Conservation (phyloP, 257 asterid genomes). For the Penstemon davidsonii region DNA sequence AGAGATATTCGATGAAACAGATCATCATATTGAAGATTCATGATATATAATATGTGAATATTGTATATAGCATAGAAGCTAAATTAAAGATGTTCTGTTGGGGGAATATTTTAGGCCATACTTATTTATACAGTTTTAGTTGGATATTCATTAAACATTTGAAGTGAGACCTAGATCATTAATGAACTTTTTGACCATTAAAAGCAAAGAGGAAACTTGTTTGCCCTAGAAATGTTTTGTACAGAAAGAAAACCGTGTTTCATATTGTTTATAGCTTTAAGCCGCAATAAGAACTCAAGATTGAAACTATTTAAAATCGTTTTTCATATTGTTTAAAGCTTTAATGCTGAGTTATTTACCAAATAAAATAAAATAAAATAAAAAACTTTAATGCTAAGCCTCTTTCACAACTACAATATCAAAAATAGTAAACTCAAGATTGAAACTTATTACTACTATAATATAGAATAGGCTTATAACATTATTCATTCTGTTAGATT, state of each 20-base stretch:
- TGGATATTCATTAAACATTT: not conserved
- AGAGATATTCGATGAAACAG: slow-evolving; percentile 95
- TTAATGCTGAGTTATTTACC: too few species aligned
- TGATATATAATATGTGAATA: slow-evolving; percentile 29
- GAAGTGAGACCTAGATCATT: not conserved
- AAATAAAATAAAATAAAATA: too few species aligned
- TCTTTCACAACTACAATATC: too few species aligned
- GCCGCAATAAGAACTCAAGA: not conserved
- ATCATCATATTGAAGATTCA: slow-evolving; percentile 71
- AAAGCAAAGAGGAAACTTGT: slow-evolving; percentile 14
- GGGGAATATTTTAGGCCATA: slow-evolving; percentile 8
- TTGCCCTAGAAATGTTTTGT: not conserved
- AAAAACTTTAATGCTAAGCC: too few species aligned
- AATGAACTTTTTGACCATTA: not conserved
- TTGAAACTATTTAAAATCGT: not conserved
- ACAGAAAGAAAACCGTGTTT: not conserved
- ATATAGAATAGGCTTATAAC: too few species aligned
- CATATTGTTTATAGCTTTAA: not conserved
- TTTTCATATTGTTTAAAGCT: not conserved
- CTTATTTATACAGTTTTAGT: not conserved
- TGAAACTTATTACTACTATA: too few species aligned
- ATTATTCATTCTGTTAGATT: not conserved
- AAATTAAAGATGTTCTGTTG: not conserved
- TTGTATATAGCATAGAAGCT: not conserved
- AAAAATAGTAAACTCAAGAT: too few species aligned